Conservation (phyloP, 306 rosid genomes). For the Canavalia gladiata region DNA sequence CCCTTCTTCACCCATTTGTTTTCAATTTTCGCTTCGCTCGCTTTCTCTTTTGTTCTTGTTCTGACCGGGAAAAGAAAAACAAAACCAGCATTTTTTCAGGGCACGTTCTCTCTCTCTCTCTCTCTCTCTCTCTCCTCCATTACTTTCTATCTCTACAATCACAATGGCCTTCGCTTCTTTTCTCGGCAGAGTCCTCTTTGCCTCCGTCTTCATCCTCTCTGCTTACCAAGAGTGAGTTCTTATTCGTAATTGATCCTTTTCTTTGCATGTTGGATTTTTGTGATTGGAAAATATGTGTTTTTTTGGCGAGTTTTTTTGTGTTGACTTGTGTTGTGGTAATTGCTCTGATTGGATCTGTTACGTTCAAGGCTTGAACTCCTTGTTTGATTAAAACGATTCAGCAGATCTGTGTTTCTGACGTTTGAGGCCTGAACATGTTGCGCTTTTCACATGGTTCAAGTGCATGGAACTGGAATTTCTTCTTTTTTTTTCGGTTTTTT, state of each 20-base stretch:
- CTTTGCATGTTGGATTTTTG: background rate
- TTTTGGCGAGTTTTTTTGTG: background rate
- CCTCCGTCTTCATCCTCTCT: constrained; percentile 68
- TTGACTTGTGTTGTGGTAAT: constrained; percentile 29
- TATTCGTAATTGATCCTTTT: background rate
- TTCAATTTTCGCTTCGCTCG: constrained; percentile 53
- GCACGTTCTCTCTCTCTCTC: constrained; percentile 32
- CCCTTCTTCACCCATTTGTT: constrained; percentile 33
- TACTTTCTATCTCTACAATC: background rate
- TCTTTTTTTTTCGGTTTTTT: background rate
- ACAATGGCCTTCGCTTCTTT: constrained; percentile 67
- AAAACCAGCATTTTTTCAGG: constrained; percentile 16
- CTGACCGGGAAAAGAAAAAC: constrained; percentile 46
- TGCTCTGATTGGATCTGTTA: constrained; percentile 54
- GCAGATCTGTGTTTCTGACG: constrained; percentile 47
- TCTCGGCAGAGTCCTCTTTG: constrained; percentile 72
- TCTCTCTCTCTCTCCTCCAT: background rate
- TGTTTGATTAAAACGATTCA: constrained; percentile 9
- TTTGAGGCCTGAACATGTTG: background rate
- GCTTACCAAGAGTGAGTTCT: constrained; percentile 69
- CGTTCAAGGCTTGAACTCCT: constrained; percentile 23
- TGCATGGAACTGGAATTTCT: background rate
- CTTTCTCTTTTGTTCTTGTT: constrained; percentile 23
- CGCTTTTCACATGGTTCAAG: background rate
- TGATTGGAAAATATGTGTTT: background rate